Base-by-base conservation (phyloP, 169 alveolate species). In the Plasmodium inui region DNA sequence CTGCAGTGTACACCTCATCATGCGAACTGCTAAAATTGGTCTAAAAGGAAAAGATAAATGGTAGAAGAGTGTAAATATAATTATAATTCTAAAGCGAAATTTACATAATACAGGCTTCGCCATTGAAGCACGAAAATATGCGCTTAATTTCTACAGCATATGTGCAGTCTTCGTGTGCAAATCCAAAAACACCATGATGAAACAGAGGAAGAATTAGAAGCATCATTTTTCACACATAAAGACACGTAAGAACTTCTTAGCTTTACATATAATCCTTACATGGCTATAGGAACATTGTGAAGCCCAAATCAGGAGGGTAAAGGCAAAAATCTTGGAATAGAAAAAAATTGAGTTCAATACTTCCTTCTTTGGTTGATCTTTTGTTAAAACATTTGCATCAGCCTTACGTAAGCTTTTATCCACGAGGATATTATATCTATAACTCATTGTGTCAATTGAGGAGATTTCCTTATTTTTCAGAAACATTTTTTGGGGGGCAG, bases 291-390 rank as follows among this genome's bases (percentile, higher is more conserved):
- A 19, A 82, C 44, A 82, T 50, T 82, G 90, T 50, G 57, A 55
- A 14, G 90, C 57, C 90, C 90, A 82, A 82, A 82, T 55, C 41
- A 53, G 57, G 32, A 82, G 30, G 90, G 90, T 14, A 82, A 37
- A 67, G 37, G 76, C 39, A 12, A 67, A 19, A 67, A 67, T 67
- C 37, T 67, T 67, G 41, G 76, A 67, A n/a, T 67, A 67, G 76
- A 67, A 67, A 22, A 67, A 28, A 26, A 67, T 67, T 22, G 76
- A 67, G 17, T 67, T 67, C 37, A 7, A 3, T 67, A 17, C 37
- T 67, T 28, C 76, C 39, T 67, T 67, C 37, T 67, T 67, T 67
- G 76, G 5, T 67, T 67, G 34, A 26, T 67, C 76, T 0, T 67
- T 67, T 26, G 41, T 67, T 28, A 1, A 67, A 26, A 3, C 37